These are phyloP conservation scores for Trichopus zeylanicus DNA, from an alignment of 116 monocot genomes.

Conservation along the genomic window DNA sequence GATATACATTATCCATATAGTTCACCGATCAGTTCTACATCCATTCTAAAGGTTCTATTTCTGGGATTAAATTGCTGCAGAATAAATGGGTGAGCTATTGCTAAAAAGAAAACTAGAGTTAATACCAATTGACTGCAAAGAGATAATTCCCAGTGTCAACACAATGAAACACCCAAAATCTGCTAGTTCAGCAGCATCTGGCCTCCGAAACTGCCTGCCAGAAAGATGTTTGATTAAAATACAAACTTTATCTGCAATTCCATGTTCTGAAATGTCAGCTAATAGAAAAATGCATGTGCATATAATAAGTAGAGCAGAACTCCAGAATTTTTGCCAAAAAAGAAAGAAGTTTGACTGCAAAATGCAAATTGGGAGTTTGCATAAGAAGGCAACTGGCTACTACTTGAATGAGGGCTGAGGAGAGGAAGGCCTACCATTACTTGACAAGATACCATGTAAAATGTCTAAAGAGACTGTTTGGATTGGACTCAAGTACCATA, in stretches of 20 bases:
- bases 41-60: neutral
- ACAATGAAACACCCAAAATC: slow-evolving; percentile 90
- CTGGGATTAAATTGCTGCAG: neutral
- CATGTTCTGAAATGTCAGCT: no score
- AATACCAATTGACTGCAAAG: slow-evolving; percentile 72
- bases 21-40: neutral
- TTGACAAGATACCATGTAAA: no score
- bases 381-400: no score
- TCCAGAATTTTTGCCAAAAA: no score
- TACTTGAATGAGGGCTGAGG: no score
- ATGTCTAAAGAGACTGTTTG: no score
- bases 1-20: neutral
- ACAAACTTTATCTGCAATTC: neutral
- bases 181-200: slow-evolving; percentile 76
- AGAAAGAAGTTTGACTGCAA: no score
- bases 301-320: no score
- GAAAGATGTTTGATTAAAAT: slow-evolving; percentile 9
- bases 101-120: slow-evolving; percentile 1
- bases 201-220: slow-evolving; percentile 80
- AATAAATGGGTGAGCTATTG: neutral
- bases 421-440: no score
- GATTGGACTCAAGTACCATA: no score
- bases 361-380: no score
- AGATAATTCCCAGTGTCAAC: slow-evolving; percentile 54
- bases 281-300: no score